Base-by-base conservation (phyloP, 192 early-diverging fungal genomes). In the Oehlia diaphana region DNA sequence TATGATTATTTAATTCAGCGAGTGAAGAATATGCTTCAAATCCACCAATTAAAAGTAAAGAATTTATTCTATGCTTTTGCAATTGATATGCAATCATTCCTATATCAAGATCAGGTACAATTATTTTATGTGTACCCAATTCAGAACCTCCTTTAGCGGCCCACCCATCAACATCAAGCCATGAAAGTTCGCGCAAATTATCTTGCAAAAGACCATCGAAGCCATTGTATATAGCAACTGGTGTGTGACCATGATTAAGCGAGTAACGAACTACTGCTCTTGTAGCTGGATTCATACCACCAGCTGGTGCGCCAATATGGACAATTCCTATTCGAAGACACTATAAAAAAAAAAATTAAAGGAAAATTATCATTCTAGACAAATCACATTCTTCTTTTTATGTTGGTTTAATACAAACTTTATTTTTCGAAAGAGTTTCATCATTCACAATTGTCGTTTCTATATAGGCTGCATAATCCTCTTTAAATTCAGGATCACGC, bases 261-360 rank as follows among this genome's bases (percentile, higher is more conserved):
- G 93, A 93, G 47, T 94, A 89, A 23, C 95, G 92, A 44, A 93
- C 96, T 1, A 92, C 93, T 16, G 92, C 91, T 39, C 96, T 91
- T 3, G 96, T 97, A 2, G 97, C 97, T 47, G 96, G 92, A 85
- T 98, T 99, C 96, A 98, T 97, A 50, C 97, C 97, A 65, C 95
- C 96, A 16, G 97, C 97, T 23, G 97, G 97, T 23, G 97, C 97
- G 67, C 97, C 97, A 21, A 94, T 90, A 79, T 98, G 96, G 53
- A 97, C 85, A 78, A 99, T 96, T 72, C 91, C 97, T 50, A 99
- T 92, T 62, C 96, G 91, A 47, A 99, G 82, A 9, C 88, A 83
- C 81, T 91, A 80, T 26, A 26, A 26, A 50, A 9, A 69, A 16
- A 44, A 21, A 70, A 35, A 26, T 31, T 28, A 16, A 72, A 12